Conservation (phyloP, 1,284 basidiomycete species). For the Cronartium quercuum region DNA sequence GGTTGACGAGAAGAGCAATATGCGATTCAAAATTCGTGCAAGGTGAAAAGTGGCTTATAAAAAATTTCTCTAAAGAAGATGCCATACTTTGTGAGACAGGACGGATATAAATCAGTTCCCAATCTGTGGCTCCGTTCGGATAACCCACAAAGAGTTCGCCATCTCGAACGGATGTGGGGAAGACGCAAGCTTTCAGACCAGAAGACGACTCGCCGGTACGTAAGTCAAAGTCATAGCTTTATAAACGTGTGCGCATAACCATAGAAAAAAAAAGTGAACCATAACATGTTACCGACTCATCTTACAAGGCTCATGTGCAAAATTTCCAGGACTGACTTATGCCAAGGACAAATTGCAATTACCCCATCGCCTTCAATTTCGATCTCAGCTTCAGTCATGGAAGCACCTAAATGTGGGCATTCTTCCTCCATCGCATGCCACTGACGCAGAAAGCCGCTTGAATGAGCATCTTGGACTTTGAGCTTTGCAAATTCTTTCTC, state of each 20-base stretch:
- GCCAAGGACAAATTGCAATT: constrained; percentile 47
- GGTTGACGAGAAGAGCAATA: not conserved
- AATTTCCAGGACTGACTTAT: constrained; percentile 42
- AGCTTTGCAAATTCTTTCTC: too few relatives aligned
- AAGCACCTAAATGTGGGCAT: constrained; percentile 48
- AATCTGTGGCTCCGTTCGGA: constrained; percentile 41
- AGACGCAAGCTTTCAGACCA: constrained; percentile 48
- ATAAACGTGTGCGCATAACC: not conserved
- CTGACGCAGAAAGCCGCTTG: too few relatives aligned
- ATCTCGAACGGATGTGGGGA: constrained; percentile 41
- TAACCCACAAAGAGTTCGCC: constrained; percentile 43
- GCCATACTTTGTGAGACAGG: constrained; percentile 45
- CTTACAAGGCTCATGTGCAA: not conserved
- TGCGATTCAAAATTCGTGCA: not conserved
- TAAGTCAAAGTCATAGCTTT: constrained; percentile 48
- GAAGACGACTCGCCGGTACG: constrained; percentile 47
- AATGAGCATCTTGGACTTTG: too few relatives aligned
- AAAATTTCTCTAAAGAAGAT: not conserved
- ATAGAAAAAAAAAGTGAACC: not conserved
- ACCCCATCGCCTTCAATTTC: constrained; percentile 42
- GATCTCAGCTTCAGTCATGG: constrained; percentile 46
- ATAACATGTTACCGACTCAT: not conserved
- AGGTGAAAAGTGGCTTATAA: not conserved
- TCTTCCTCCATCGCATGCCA: constrained; percentile 46
- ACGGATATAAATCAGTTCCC: constrained; percentile 46